A percentile compares a stretch with the other conserved stretches of the same genome.
phyloP scores from a whole-genome alignment of 176 grass and related monocot genomes.

The Tuctoria greenei region DNA sequence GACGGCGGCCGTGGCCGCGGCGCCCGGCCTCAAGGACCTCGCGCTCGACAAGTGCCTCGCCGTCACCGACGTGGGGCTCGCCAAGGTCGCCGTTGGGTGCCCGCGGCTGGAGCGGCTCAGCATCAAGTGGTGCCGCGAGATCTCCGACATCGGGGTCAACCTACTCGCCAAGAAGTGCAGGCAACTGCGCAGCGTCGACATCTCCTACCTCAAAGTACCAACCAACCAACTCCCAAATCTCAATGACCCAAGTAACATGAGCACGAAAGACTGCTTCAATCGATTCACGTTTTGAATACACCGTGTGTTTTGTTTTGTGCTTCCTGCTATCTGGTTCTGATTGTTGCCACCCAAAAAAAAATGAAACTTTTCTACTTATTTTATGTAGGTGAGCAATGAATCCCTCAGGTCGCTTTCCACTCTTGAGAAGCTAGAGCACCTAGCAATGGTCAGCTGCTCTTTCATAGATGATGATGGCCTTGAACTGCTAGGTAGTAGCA shows the following conservation, averaged over 20 bases:
- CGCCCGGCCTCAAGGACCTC: constrained; percentile 53
- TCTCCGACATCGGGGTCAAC: constrained; percentile 84
- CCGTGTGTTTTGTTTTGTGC: neutral
- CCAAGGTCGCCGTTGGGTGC: constrained; percentile 79
- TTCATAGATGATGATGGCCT: constrained; percentile 71
- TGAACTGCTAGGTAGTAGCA: constrained; percentile 41
- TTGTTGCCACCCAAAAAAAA: neutral
- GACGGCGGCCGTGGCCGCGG: constrained; percentile 59
- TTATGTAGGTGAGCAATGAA: constrained; percentile 57
- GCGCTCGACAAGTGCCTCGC: constrained; percentile 72
- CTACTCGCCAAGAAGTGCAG: constrained; percentile 89
- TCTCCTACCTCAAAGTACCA: constrained; percentile 76
- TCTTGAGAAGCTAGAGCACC: constrained; percentile 61
- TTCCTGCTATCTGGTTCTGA: constrained; percentile 1
- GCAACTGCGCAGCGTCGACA: constrained; percentile 52
- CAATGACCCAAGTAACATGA: no score
- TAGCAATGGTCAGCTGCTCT: constrained; percentile 59
- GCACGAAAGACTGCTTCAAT: no score
- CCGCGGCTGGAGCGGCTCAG: constrained; percentile 52
- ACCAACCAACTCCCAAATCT: no score
- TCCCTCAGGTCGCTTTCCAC: constrained; percentile 66
- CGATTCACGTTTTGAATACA: neutral
- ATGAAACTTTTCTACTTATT: neutral
- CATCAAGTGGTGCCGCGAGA: constrained; percentile 92
- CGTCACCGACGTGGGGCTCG: constrained; percentile 80